Evolutionary conservation across 805 yeast species (phyloP), one percentile per base, ranked within the genome.

Genomic region (Candida dajiaensis): DNA sequence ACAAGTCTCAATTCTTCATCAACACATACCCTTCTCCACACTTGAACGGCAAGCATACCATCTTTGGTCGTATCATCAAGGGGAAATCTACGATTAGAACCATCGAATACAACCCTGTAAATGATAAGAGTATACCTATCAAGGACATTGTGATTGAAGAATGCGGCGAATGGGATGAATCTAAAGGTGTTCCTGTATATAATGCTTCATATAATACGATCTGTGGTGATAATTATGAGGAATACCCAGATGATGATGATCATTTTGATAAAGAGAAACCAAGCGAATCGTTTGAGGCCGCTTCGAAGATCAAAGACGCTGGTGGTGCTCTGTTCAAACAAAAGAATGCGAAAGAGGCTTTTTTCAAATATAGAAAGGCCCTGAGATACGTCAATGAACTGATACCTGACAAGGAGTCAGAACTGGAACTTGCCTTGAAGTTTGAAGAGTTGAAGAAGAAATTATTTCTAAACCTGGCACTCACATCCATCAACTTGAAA

Each of bases 211-310:
- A 78, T 54, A 77, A 76, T 49, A 57, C 66, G 0, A 68, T 80
- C 8, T 89, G 84, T 1, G 88, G 87, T 8, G 95, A 86, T 55
- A 61, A 77, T 0, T 86, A 73, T 55, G 94, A 85, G 63, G 94
- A 85, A 61, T 78, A 72, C 54, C 95, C 94, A 0, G 89, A 81
- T 49, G 95, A 86, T 61, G 88, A 85, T 54, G 67, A 59, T 3
- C 63, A 72, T 47, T 77, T 83, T 42, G 81, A 77, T 47, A 75
- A 76, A 40, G 81, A 84, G 18, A 77, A 82, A 43, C 70, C 80
- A 8, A 59, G 56, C n/a, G 64, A 67, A 15, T 81, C 83, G 0
- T 77, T 59, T 47, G 65, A 66, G 10, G 87, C 83, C 0, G 62
- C 81, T 0, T 54, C 51, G 10, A 76, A 63, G 15, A 85, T 86